Base-by-base conservation (phyloP, 495 filamentous ascomycete species). In the Chaetomidium leptoderma region DNA sequence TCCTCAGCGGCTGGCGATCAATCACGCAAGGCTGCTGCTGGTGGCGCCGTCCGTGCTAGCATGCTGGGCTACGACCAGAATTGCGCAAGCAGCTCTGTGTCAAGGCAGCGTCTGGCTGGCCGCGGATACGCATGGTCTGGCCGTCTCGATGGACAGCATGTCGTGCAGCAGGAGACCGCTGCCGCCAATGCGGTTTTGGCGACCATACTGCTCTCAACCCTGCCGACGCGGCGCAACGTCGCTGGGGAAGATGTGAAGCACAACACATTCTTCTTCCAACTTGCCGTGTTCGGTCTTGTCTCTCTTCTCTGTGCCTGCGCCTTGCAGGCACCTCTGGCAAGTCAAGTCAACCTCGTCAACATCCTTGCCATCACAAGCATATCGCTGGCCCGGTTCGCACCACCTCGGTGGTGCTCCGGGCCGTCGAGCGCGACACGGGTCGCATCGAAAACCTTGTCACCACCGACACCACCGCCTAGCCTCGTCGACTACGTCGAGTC, bases 221-320 rank as follows among this genome's bases (percentile, higher is more conserved):
- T 60, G 61, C 67, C 65, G 52, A 60, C 60, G 26, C 63, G 61
- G 58, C 59, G 54, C 32, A 48, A 37, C 51, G 16, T 49, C 19
- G 55, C 51, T 47, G 64, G 47, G 16, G 44, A 53, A 27, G 51
- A 33, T n/a, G 55, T 16, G 35, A 59, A 53, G 35, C 27, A 53
- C 40, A 16, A 44, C 32, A 8, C 44, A 7, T n/a, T 35, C 29
- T 54, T 60, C 58, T 62, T 58, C 57, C 62, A 58, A 53, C 60
- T 72, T 64, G 65, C 60, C 62, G 68, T 59, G 43, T 35, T 65
- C 45, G 62, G 67, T 65, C 67, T 72, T 69, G 67, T 72, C 60
- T 68, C 69, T 39, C 26, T 65, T 53, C 40, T 59, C 64, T 72
- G 57, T 53, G 65, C 46, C 36, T 57, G 23, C 16, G 44, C 52